These are phyloP conservation scores for Boechera retrofracta DNA, from an alignment of 345 rosid species.

Conservation along the genomic window DNA sequence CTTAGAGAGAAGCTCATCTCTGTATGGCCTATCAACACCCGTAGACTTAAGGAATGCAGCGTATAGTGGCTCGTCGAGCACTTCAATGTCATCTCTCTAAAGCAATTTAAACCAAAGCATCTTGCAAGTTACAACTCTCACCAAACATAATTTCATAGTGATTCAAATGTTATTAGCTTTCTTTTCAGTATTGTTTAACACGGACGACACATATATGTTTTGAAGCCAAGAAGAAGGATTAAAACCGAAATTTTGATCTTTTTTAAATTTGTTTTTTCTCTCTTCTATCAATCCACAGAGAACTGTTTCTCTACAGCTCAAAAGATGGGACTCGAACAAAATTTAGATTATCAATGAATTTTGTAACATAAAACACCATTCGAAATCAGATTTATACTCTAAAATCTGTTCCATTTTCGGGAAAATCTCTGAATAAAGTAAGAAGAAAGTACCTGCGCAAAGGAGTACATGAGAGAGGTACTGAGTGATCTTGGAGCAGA, in stretches of 20 bases:
- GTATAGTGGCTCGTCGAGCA: conserved; percentile 79
- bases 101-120: not conserved
- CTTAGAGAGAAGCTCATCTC: conserved; percentile 66
- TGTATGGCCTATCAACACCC: conserved; percentile 69
- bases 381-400: not conserved
- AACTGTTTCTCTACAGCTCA: not conserved
- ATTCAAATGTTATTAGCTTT: not conserved
- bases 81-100: conserved; percentile 83
- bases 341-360: not conserved
- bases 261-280: not conserved
- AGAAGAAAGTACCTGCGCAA: conserved; percentile 67
- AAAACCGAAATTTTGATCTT: not conserved
- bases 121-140: conserved; percentile 11
- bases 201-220: no score
- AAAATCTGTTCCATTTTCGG: not conserved
- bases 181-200: no score
- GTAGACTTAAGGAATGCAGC: conserved; percentile 60
- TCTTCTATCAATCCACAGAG: not conserved
- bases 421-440: conserved; percentile 4
- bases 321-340: not conserved
- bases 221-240: not conserved
- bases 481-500: conserved; percentile 92
- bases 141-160: conserved; percentile 3
- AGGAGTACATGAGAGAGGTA: conserved; percentile 81
- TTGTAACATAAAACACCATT: no score